Base-by-base conservation (phyloP, 2,329 filamentous ascomycete genomes). In the Scytalidium sp. region DNA sequence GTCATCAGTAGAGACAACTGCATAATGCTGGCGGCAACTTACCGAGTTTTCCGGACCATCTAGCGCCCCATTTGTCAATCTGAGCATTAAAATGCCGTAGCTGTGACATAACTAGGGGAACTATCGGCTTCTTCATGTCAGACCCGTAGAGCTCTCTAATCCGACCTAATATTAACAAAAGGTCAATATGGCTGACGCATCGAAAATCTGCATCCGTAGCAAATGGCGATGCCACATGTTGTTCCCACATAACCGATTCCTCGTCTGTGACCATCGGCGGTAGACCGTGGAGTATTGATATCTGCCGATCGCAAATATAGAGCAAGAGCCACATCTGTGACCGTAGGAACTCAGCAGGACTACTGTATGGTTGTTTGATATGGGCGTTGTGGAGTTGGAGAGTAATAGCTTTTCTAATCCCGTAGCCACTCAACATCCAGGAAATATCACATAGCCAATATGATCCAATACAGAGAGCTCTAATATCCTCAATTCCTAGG, bases 291-390 rank as follows among this genome's bases (percentile, higher is more conserved):
- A 81, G 74, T 46, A 85, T 84, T 44, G 78, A 81, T 19, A 84
- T 77, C 60, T 85, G 81, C 51, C 83, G 81, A 56, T 85, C 81
- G 58, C 80, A 84, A 1, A 84, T 79, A 57, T 84, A 85, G 1
- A 82, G 66, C 41, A 82, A 60, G 61, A 83, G 84, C 79, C 80
- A 85, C 11, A 85, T 67, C 29, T 82, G 70, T 3, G 81, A 74
- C 22, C 75, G n/a, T n/a, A 20, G 19, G 20, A 21, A n/a, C 25
- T 22, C 25, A 15, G 4, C 8, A 13, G 15, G 10, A 43, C 19
- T 9, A 43, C 41, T 21, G 25, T 43, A 21, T 11, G 21, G 17
- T 75, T 77, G 45, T 70, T 75, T 50, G n/a, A n/a, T n/a, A n/a
- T n/a, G n/a, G n/a, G n/a, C n/a, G n/a, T 78, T 76, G 53, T 80